Evolutionary conservation across 2,329 filamentous ascomycete genomes (phyloP).

Genomic region (Calonectria multiphialidica): DNA sequence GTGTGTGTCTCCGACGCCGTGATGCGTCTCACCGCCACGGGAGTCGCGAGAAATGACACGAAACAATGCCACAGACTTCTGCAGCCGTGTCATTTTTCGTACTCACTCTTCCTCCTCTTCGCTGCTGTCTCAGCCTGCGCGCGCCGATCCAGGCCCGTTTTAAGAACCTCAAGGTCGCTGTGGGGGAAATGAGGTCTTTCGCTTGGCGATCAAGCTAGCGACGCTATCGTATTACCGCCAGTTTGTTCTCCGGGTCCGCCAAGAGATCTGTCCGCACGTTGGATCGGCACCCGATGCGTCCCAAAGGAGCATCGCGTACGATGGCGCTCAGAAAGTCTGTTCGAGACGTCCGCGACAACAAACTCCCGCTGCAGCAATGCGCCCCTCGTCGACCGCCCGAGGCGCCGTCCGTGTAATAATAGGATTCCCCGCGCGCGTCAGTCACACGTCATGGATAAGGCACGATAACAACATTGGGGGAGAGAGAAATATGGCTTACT

Average conservation of each 20-base stretch:
- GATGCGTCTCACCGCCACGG: neutral
- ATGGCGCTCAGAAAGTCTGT: constrained; percentile 1
- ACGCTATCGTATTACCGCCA: constrained; percentile 2
- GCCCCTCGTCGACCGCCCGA: neutral
- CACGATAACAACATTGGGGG: neutral
- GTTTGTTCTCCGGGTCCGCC: neutral
- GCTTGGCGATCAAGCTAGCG: constrained; percentile 19
- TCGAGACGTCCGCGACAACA: neutral
- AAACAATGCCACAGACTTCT: neutral
- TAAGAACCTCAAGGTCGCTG: neutral
- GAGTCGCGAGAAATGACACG: neutral
- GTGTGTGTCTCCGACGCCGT: neutral
- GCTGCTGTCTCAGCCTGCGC: neutral
- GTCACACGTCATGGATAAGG: neutral
- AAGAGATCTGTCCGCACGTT: neutral
- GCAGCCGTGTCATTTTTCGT: no score
- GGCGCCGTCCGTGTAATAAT: neutral
- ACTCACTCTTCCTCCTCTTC: no score
- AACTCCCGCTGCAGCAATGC: neutral
- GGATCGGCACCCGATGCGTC: constrained; percentile 10
- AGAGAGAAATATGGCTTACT: neutral
- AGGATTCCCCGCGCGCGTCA: neutral
- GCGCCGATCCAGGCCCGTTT: neutral
- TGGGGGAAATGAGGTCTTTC: constrained; percentile 10
- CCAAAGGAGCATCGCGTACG: constrained; percentile 11